A percentile compares a stretch with the other conserved stretches of the same genome.
Conservation (phyloP, 805 yeast genomes). For the Barnettozyma vustinii region DNA sequence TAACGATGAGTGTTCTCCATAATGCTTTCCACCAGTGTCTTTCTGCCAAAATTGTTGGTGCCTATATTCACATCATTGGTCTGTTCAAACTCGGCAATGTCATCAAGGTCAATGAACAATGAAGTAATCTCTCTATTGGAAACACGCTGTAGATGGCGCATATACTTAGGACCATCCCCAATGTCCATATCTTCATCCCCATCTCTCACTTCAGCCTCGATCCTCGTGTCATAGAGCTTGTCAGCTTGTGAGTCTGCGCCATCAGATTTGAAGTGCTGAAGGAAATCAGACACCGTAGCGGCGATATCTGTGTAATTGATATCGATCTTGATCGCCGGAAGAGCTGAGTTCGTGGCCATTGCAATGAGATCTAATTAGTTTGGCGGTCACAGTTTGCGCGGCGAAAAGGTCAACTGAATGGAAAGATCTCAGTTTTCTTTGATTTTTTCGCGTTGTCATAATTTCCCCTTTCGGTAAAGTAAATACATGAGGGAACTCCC, state of each 20-base stretch:
- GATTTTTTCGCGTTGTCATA: slow-evolving; percentile 1
- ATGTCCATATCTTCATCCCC: slow-evolving; percentile 24
- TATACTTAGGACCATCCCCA: slow-evolving; percentile 62
- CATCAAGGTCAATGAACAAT: slow-evolving; percentile 76
- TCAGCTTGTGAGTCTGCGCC: slow-evolving; percentile 25
- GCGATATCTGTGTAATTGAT: slow-evolving; percentile 68
- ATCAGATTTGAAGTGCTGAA: slow-evolving; percentile 56
- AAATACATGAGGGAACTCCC: not conserved
- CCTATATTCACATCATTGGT: slow-evolving; percentile 27
- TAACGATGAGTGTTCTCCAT: slow-evolving; percentile 73
- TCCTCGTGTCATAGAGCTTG: slow-evolving; percentile 31
- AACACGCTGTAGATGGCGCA: slow-evolving; percentile 65
- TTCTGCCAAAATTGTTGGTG: slow-evolving; percentile 19
- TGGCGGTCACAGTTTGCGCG: too few species aligned
- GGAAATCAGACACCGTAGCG: slow-evolving; percentile 55
- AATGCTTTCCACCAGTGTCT: slow-evolving; percentile 50
- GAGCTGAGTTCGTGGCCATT: slow-evolving; percentile 24
- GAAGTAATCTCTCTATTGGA: slow-evolving; percentile 79
- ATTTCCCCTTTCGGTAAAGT: slow-evolving; percentile 2
- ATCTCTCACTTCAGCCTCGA: slow-evolving; percentile 16
- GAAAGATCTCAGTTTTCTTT: not conserved
- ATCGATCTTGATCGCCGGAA: slow-evolving; percentile 64
- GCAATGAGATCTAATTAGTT: not conserved
- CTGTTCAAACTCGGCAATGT: slow-evolving; percentile 65
- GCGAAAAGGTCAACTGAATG: not conserved